Base-by-base conservation (phyloP, 2,329 filamentous ascomycete species). In the Curvularia verruculosa region DNA sequence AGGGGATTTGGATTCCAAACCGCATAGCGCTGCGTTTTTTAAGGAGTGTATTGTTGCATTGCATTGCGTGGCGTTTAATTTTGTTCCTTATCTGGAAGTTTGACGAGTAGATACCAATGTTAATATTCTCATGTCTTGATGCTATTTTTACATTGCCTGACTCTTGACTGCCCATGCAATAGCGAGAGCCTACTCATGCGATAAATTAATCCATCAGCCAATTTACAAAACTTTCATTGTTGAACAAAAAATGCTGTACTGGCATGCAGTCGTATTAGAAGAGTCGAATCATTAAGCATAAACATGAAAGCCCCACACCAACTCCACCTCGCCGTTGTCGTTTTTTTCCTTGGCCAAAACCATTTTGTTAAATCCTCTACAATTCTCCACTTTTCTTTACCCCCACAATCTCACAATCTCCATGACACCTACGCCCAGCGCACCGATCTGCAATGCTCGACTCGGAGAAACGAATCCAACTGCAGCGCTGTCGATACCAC, bases 341-440 rank as follows among this genome's bases (percentile, higher is more conserved):
- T 29, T 13, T 23, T n/a, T 21, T 43, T 12, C 31, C 13, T 31
- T 6, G 36, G 28, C 44, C 24, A 10, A 47, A 15, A 21, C 12
- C 13, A 40, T 44, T 34, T 41, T 56, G 24, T 48, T 24, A 21
- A 19, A n/a, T n/a, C 26, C 18, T 12, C 26, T n/a, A 29, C n/a
- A 29, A 12, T 13, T 28, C 41, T 26, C 37, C 15, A n/a, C 40
- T 26, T 28, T 44, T 26, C 23, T 28, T 48, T 58, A 71, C 23
- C 49, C 57, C 69, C 69, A 71, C 29, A 71, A 45, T 34, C 63
- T 57, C 2, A 64, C 60, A 41, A 65, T 41, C 44, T 70, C 67
- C 13, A 68, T 52, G 36, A 70, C 59, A 1, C 72, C 71, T 5
- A 75, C 47, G 1, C 71, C 63, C 21, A 75, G 26, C 2, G 67